Evolutionary conservation across 1,284 basidiomycete species (phyloP).

Genomic region (Cryptococcus neoformans): DNA sequence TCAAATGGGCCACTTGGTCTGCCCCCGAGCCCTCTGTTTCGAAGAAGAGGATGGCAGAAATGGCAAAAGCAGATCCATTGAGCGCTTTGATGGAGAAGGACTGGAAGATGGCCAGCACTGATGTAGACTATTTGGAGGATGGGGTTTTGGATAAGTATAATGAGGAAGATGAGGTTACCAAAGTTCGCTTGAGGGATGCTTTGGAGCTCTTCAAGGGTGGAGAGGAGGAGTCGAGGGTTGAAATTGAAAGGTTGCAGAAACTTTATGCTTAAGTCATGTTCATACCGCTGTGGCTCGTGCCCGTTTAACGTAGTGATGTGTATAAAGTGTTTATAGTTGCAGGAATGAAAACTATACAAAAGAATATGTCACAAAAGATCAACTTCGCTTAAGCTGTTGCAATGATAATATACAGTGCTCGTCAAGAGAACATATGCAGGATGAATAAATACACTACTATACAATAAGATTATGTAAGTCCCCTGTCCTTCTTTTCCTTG

Average conservation of each 20-base stretch:
- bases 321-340: too few relatives aligned
- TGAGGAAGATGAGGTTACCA: conserved; percentile 23
- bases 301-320: too few relatives aligned
- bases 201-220: conserved; percentile 18
- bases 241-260: conserved; percentile 18
- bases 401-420: too few relatives aligned
- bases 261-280: conserved; percentile 5
- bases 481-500: conserved; percentile 46
- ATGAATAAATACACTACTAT: too few relatives aligned
- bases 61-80: conserved; percentile 21
- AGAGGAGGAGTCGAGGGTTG: conserved; percentile 13
- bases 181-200: conserved; percentile 21
- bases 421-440: too few relatives aligned
- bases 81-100: conserved; percentile 18
- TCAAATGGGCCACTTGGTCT: conserved; percentile 19
- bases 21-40: conserved; percentile 11
- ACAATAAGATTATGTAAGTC: not conserved
- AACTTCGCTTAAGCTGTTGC: too few relatives aligned
- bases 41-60: conserved; percentile 15
- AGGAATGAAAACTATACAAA: too few relatives aligned
- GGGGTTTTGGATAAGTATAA: conserved; percentile 26
- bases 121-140: conserved; percentile 25
- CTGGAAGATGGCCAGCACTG: conserved; percentile 20
- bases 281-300: too few relatives aligned
- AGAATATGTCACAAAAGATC: too few relatives aligned